A percentile compares a stretch with the other conserved stretches of the same genome.
Conservation (phyloP, 768 basidiomycete genomes). For the Termitomyces sp. region DNA sequence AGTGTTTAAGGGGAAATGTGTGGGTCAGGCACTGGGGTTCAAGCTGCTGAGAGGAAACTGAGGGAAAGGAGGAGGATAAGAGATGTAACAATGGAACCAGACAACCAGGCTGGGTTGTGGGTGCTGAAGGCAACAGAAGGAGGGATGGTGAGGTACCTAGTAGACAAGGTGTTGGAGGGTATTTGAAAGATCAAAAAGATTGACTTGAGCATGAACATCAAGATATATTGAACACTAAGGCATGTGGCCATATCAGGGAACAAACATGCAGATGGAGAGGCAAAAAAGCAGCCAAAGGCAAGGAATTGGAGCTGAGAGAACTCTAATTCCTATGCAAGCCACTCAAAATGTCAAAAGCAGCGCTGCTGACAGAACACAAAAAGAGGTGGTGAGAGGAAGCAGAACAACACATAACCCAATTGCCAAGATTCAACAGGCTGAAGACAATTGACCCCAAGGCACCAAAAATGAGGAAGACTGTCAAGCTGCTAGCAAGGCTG, state of each 20-base stretch:
- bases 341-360: background rate
- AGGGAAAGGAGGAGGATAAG: background rate
- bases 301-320: background rate
- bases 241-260: background rate
- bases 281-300: background rate
- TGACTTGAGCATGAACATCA: background rate
- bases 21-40: slow-evolving; percentile 16
- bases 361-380: background rate
- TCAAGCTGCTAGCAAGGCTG: too few species aligned
- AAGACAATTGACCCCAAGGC: too few species aligned
- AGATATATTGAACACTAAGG: background rate
- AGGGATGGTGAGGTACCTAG: slow-evolving; percentile 3
- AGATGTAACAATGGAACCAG: background rate
- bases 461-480: too few species aligned
- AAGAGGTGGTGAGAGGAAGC: too few species aligned
- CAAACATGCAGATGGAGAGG: background rate
- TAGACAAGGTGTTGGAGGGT: background rate
- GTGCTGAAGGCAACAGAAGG: background rate
- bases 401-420: too few species aligned
- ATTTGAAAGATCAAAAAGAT: background rate
- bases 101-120: slow-evolving; percentile 13
- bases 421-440: too few species aligned
- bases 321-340: background rate
- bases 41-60: slow-evolving; percentile 18
- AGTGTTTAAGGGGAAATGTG: background rate